phyloP scores from a whole-genome alignment of 768 basidiomycete genomes.

The Mycena kentingensis region DNA sequence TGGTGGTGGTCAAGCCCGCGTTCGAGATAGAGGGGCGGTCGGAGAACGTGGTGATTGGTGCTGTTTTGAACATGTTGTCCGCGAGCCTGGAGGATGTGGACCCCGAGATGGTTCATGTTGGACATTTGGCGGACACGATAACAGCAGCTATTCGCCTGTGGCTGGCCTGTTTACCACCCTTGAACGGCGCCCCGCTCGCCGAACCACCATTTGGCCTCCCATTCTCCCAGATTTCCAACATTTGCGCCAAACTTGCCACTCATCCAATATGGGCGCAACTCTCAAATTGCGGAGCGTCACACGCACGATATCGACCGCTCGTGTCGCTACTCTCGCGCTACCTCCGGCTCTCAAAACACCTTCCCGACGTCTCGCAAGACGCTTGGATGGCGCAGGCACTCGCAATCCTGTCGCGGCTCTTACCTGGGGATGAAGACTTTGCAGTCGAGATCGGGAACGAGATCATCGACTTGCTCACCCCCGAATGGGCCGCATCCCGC shows the following conservation, averaged over 20 bases:
- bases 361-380: conserved; percentile 56
- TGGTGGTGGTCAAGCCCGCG: conserved; percentile 37
- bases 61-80: conserved; percentile 40
- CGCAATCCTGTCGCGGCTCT: conserved; percentile 51
- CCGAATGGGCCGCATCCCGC: conserved; percentile 42
- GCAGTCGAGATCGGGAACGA: conserved; percentile 47
- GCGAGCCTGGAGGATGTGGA: conserved; percentile 17
- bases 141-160: conserved; percentile 60
- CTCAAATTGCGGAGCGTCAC: conserved; percentile 25
- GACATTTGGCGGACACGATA: conserved; percentile 39
- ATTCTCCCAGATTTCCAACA: conserved; percentile 53
- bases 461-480: conserved; percentile 38
- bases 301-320: conserved; percentile 52
- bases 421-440: conserved; percentile 76
- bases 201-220: conserved; percentile 66
- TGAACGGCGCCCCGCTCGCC: conserved; percentile 37
- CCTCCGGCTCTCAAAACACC: conserved; percentile 57
- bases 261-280: conserved; percentile 55
- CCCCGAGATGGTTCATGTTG: conserved; percentile 32
- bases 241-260: conserved; percentile 51
- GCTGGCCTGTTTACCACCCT: conserved; percentile 59
- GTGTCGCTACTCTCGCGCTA: conserved; percentile 55
- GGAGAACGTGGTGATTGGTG: conserved; percentile 39
- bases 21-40: conserved; percentile 40
- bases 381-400: conserved; percentile 72